These are phyloP conservation scores for Candida andamanensis DNA, from an alignment of 805 yeast species.

Conservation along the genomic window DNA sequence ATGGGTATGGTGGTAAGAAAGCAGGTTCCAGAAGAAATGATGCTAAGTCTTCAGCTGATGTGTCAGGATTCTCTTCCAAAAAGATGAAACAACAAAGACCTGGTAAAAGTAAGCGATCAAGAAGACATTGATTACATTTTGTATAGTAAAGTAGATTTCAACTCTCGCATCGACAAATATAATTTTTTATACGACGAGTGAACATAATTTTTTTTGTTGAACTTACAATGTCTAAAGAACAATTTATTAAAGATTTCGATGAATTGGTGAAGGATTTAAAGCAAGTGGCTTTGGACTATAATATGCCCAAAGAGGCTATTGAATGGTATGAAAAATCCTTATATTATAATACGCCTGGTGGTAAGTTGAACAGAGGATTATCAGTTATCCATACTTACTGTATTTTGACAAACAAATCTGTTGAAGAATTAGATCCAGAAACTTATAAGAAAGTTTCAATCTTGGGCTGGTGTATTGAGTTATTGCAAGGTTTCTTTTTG, in stretches of 20 bases:
- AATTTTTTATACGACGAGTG: too few relatives aligned
- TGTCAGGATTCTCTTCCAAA: conserved; percentile 50
- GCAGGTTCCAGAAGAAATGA: conserved; percentile 69
- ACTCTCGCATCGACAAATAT: conserved; percentile 1
- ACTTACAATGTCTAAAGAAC: conserved; percentile 35
- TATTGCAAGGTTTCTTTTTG: conserved; percentile 91
- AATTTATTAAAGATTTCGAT: conserved; percentile 68
- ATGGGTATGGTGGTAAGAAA: conserved; percentile 76
- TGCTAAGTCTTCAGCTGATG: conserved; percentile 64
- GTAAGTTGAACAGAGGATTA: conserved; percentile 92
- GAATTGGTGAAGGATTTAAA: conserved; percentile 70
- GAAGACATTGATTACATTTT: conserved; percentile 4
- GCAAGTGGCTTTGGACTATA: conserved; percentile 56
- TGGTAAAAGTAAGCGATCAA: conserved; percentile 38
- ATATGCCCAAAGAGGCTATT: conserved; percentile 81
- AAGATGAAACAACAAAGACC: conserved; percentile 50
- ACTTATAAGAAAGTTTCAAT: conserved; percentile 83
- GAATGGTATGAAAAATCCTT: conserved; percentile 75
- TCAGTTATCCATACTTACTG: conserved; percentile 92
- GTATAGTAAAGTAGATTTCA: neutral
- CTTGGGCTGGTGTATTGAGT: conserved; percentile 93
- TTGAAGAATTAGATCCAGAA: conserved; percentile 54
- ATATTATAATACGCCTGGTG: conserved; percentile 90
- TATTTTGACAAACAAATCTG: conserved; percentile 57
- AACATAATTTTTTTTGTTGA: neutral